phyloP scores from a whole-genome alignment of 2,329 filamentous ascomycete species.

The Fusarium sp. region DNA sequence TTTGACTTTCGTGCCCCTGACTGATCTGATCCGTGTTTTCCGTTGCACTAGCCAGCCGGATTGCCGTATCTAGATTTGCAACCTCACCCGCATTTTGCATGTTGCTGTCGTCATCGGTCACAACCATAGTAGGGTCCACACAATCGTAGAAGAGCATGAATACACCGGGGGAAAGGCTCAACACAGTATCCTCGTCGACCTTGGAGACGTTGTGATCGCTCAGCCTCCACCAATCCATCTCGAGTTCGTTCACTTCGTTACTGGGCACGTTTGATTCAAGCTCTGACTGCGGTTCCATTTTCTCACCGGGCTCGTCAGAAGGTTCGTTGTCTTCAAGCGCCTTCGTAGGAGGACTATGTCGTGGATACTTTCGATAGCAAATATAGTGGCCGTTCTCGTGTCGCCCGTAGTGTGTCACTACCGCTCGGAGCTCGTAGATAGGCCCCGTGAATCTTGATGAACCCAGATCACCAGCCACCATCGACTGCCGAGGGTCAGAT shows the following conservation, averaged over 20 bases:
- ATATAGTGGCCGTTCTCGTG: constrained; percentile 98
- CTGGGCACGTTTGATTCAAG: constrained; percentile 17
- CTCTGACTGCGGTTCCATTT: constrained; percentile 5
- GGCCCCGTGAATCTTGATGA: constrained; percentile 69
- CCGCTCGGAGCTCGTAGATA: constrained; percentile 84
- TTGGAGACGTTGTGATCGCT: constrained; percentile 89
- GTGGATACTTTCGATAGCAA: constrained; percentile 83
- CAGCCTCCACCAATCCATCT: constrained; percentile 86
- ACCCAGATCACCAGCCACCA: constrained; percentile 73
- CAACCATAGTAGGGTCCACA: constrained; percentile 68
- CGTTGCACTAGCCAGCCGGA: constrained; percentile 8
- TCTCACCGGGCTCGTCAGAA: constrained; percentile 35
- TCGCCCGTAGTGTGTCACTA: constrained; percentile 89
- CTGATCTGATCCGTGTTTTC: constrained; percentile 7
- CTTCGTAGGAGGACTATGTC: constrained; percentile 34
- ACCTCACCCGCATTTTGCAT: constrained; percentile 45
- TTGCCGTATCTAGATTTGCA: constrained; percentile 21
- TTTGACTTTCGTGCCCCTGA: constrained; percentile 29
- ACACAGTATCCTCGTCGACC: constrained; percentile 80
- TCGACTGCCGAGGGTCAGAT: constrained; percentile 77
- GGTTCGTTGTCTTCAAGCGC: constrained; percentile 4
- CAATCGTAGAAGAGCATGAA: constrained; percentile 99
- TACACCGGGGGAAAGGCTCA: constrained; percentile 80
- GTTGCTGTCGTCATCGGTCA: constrained; percentile 52
- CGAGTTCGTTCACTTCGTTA: constrained; percentile 47